Percentiles rank a stretch among this genome's conserved stretches.
phyloP scores from a whole-genome alignment of 805 yeast species.

The Millerozyma acaciae region DNA sequence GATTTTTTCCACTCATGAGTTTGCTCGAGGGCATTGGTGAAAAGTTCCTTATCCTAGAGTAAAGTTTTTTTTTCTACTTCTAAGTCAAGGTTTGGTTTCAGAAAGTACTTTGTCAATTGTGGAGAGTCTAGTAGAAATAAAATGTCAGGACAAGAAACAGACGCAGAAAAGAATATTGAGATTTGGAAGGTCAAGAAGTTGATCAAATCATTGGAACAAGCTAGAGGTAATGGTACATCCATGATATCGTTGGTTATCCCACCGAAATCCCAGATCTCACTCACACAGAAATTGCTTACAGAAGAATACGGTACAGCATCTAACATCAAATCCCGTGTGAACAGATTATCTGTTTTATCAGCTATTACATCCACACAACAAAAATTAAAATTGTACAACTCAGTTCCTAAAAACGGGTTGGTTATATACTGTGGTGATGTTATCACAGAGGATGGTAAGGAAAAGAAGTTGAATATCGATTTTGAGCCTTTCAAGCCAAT shows the following conservation, averaged over 20 bases:
- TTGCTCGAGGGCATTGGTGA: too few relatives aligned
- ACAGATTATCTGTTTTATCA: slow-evolving; percentile 88
- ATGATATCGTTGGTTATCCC: slow-evolving; percentile 97
- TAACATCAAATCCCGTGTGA: slow-evolving; percentile 95
- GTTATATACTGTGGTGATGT: slow-evolving; percentile 99
- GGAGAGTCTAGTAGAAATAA: slow-evolving; percentile 2
- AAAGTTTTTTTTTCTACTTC: too few relatives aligned
- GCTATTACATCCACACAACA: slow-evolving; percentile 99
- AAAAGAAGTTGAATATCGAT: slow-evolving; percentile 92
- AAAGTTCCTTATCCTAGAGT: too few relatives aligned
- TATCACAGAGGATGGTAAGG: slow-evolving; percentile 94
- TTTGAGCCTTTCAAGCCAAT: slow-evolving; percentile 99
- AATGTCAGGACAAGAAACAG: slow-evolving; percentile 43
- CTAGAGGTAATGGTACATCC: slow-evolving; percentile 98
- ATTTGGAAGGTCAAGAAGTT: slow-evolving; percentile 98
- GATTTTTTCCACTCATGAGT: too few relatives aligned
- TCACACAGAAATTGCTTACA: slow-evolving; percentile 84
- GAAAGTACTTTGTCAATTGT: not conserved
- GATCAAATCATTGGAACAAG: slow-evolving; percentile 79
- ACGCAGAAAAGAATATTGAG: slow-evolving; percentile 94
- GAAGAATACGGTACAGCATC: slow-evolving; percentile 99
- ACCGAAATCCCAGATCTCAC: slow-evolving; percentile 89
- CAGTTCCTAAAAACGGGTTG: slow-evolving; percentile 91
- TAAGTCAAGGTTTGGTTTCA: too few relatives aligned
- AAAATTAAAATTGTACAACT: slow-evolving; percentile 82